Percentiles rank a stretch among this genome's conserved stretches.
Conservation (phyloP, 257 asterid genomes). For the Forsythia suspensa region DNA sequence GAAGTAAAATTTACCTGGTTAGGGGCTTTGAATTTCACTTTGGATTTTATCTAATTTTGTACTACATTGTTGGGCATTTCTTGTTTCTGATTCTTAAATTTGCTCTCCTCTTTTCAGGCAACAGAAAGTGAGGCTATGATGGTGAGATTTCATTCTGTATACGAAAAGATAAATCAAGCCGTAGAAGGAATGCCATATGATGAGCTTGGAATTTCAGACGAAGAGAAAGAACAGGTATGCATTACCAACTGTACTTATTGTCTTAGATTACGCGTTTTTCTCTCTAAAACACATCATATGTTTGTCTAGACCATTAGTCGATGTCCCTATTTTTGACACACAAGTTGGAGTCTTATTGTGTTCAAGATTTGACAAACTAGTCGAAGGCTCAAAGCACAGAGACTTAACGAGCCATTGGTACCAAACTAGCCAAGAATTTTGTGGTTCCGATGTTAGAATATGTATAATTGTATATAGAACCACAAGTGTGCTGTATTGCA, state of each 20-base stretch:
- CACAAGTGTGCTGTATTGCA: too few relatives aligned
- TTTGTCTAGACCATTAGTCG: neutral
- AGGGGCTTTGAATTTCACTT: neutral
- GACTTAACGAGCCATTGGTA: neutral
- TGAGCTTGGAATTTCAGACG: constrained; percentile 75
- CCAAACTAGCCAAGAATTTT: neutral
- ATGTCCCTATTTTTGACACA: neutral
- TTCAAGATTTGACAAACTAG: neutral
- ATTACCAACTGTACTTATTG: neutral
- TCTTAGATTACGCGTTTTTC: neutral
- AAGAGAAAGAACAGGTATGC: constrained; percentile 70
- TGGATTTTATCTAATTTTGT: neutral
- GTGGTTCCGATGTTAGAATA: neutral
- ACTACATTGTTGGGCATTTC: neutral
- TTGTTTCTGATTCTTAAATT: neutral
- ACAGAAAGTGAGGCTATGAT: constrained; percentile 70
- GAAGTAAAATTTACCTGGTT: constrained; percentile 90
- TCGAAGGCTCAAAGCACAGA: neutral
- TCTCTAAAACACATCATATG: neutral
- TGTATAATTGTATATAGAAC: neutral
- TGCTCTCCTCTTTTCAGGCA: constrained; percentile 42
- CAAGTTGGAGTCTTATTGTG: neutral
- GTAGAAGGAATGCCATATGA: constrained; percentile 77
- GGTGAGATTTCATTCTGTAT: constrained; percentile 61
- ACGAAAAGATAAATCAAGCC: constrained; percentile 57